Percentiles rank a stretch among this genome's conserved stretches.
Conservation (phyloP, 1,139 yeast species). For the Keqinozyma sinolaborantium region DNA sequence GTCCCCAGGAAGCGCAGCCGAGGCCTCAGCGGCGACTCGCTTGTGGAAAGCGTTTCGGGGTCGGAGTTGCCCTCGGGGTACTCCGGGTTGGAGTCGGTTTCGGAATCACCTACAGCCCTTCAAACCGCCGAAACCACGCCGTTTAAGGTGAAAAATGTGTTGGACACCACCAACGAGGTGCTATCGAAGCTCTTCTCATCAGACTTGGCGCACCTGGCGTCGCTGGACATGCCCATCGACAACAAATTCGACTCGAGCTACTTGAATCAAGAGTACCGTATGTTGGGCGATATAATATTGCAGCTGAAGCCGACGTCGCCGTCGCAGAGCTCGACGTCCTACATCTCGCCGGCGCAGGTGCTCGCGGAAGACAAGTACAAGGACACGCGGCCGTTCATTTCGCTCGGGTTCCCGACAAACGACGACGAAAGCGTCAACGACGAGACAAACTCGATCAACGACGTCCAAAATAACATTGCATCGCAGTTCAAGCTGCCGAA, state of each 20-base stretch:
- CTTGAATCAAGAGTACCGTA: slow-evolving; percentile 54
- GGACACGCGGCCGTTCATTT: slow-evolving; percentile 40
- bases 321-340: slow-evolving; percentile 14
- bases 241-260: slow-evolving; percentile 34
- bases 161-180: slow-evolving; percentile 39
- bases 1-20: not conserved
- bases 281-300: slow-evolving; percentile 53
- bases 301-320: slow-evolving; percentile 54
- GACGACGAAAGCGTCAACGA: slow-evolving; percentile 1
- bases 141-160: slow-evolving; percentile 15
- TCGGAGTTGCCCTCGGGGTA: not conserved
- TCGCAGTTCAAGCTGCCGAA: slow-evolving; percentile 1
- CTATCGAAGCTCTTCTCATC: slow-evolving; percentile 14
- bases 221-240: slow-evolving; percentile 11
- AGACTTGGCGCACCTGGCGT: slow-evolving; percentile 11
- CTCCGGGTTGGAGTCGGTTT: not conserved
- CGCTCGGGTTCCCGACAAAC: slow-evolving; percentile 28
- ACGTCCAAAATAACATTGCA: not conserved
- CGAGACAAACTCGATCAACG: slow-evolving; percentile 1
- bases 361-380: slow-evolving; percentile 18
- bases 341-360: slow-evolving; percentile 3
- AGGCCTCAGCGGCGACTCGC: not conserved
- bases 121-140: not conserved
- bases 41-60: not conserved
- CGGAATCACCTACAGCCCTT: not conserved